Base-by-base conservation (phyloP, 1,284 basidiomycete genomes). In the Mycosarcoma mackinlayi region DNA sequence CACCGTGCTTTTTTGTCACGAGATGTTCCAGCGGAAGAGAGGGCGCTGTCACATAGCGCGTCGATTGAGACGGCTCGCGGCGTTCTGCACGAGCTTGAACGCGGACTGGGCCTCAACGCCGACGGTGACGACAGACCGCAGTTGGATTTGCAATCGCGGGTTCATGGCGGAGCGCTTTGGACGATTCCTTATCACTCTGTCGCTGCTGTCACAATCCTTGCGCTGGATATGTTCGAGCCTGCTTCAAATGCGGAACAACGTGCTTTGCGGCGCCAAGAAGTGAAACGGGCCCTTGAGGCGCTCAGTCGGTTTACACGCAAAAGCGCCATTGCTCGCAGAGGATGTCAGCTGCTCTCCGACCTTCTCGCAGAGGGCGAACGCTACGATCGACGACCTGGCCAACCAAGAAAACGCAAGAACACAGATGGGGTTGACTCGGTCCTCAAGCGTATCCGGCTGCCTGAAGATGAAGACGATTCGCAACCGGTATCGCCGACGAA, bases 171-270 rank as follows among this genome's bases (percentile, higher is more conserved):
- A 31, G 71, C 62, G 10, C 44, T 74, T 2, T 74, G 71, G 71
- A 74, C 71, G 13, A 74, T 70, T 18, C 62, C 71, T 6, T 74
- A 74, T 33, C 71, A 74, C 44, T 61, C 71, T 6, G 71, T 74
- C 4, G 71, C 67, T 33, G 71, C 71, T 19, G 71, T 58, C 1
- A 70, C 71, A 7, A 69, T 70, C 25, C 35, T 74, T 37, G 71
- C 71, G 38, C 42, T 74, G 14, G 63, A 70, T 39, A 69, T 70
- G 58, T 65, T 74, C 33, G 47, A 56, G 47, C 53, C 54, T 4
- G 52, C 63, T 10, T 65, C 63, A 33, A 38, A 50, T 6, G 31
- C 38, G 6, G 35, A 57, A 10, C 45, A 58, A 21, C 55, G 60
- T 14, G 46, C 55, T 16, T 23, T 42, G 42, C 39, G 67, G 25